phyloP scores from a whole-genome alignment of 2,329 filamentous ascomycete genomes.

The Fusarium coffeatum region DNA sequence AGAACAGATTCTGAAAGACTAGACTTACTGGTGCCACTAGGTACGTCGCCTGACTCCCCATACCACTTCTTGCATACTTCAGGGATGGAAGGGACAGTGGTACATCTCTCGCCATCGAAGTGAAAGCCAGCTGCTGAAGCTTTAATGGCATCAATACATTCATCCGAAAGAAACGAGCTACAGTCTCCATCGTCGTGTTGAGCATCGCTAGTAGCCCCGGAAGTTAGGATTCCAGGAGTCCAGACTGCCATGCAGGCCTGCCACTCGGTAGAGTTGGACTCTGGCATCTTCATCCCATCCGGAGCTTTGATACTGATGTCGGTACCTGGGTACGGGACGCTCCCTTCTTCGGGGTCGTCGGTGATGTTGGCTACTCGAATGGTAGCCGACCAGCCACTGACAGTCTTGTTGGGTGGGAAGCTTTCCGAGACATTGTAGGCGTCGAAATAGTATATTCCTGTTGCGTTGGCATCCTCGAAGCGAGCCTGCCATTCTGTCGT shows the following conservation, averaged over 20 bases:
- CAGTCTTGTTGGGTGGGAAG: conserved; percentile 14
- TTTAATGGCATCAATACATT: conserved; percentile 14
- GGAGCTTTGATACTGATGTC: conserved; percentile 23
- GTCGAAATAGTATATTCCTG: conserved; percentile 11
- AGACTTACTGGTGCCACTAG: not conserved
- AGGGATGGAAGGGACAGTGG: not conserved
- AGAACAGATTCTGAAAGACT: not conserved
- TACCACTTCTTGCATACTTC: conserved; percentile 12
- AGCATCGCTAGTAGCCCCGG: conserved; percentile 2
- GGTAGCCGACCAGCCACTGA: conserved; percentile 13
- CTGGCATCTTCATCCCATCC: conserved; percentile 11
- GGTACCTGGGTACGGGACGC: conserved; percentile 10
- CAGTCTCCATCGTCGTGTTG: conserved; percentile 23
- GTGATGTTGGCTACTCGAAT: conserved; percentile 27
- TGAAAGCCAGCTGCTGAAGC: not conserved
- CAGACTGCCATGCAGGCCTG: conserved; percentile 11
- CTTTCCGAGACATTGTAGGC: conserved; percentile 17
- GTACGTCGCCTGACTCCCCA: not conserved
- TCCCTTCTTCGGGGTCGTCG: conserved; percentile 9
- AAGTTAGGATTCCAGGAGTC: not conserved
- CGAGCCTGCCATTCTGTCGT: conserved; percentile 14
- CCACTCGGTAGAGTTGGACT: conserved; percentile 13
- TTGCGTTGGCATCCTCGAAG: conserved; percentile 25
- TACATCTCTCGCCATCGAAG: not conserved
- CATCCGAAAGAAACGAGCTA: conserved; percentile 22